phyloP scores from a whole-genome alignment of 306 rosid species.

The Rosa multiflora region DNA sequence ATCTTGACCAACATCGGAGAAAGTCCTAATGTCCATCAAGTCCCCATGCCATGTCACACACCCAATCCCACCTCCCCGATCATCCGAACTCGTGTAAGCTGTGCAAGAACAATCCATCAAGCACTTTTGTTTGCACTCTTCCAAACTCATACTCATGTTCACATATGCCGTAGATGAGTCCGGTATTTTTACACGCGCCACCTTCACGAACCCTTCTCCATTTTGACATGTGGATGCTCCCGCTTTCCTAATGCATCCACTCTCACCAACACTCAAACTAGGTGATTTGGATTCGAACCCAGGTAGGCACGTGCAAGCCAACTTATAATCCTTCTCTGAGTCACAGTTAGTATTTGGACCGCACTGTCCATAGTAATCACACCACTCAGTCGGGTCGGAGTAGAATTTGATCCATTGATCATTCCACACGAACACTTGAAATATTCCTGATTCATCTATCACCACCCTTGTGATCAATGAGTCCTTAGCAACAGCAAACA shows the following conservation, averaged over 20 bases:
- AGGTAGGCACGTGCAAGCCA: constrained; percentile 46
- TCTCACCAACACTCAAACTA: constrained; percentile 32
- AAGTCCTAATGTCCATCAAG: too few species aligned
- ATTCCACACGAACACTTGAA: constrained; percentile 25
- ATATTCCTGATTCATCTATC: constrained; percentile 17
- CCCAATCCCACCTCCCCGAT: too few species aligned
- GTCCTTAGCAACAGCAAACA: background rate
- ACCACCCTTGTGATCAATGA: background rate
- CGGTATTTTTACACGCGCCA: too few species aligned
- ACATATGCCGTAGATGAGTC: too few species aligned
- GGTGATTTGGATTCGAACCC: constrained; percentile 47
- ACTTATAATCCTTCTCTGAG: constrained; percentile 10
- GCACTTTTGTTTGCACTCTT: too few species aligned
- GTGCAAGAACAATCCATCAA: too few species aligned
- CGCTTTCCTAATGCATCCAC: constrained; percentile 38
- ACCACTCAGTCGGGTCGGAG: constrained; percentile 25
- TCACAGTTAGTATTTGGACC: constrained; percentile 46
- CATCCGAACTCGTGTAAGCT: too few species aligned
- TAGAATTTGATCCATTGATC: constrained; percentile 29
- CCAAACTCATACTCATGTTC: too few species aligned
- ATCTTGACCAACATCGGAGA: too few species aligned
- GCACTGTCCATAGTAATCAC: constrained; percentile 44
- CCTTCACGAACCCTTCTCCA: too few species aligned
- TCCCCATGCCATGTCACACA: too few species aligned
- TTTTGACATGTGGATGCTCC: too few species aligned